Percentiles rank a stretch among this genome's conserved stretches.
Conservation (phyloP, 805 yeast species). For the Starmera dryadoides region DNA sequence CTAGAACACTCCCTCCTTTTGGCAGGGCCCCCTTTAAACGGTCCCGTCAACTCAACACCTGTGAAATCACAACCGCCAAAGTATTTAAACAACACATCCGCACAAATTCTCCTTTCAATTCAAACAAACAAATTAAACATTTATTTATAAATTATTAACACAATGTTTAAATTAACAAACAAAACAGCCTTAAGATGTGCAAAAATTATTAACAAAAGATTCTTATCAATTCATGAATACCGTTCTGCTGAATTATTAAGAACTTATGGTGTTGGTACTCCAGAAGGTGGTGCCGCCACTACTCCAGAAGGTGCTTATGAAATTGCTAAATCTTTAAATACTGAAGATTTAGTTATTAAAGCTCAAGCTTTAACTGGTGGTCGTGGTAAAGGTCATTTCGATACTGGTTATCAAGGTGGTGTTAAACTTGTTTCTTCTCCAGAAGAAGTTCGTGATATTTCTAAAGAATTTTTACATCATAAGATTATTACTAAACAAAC, state of each 20-base stretch:
- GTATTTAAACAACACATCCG: not conserved
- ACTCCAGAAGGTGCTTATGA: conserved; percentile 84
- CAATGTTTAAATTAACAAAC: not conserved
- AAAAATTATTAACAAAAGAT: conserved; percentile 40
- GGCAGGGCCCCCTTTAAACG: no score
- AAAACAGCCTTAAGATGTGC: not conserved
- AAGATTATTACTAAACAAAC: conserved; percentile 96
- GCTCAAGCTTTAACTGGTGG: conserved; percentile 99
- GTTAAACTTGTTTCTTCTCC: conserved; percentile 83
- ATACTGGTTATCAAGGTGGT: conserved; percentile 94
- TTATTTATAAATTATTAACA: not conserved
- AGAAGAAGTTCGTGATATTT: conserved; percentile 79
- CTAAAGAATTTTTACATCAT: conserved; percentile 85
- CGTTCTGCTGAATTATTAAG: conserved; percentile 86
- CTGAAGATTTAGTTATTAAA: conserved; percentile 85
- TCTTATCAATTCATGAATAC: conserved; percentile 88
- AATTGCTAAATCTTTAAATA: conserved; percentile 68
- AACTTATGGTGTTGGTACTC: conserved; percentile 80
- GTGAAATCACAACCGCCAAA: not conserved
- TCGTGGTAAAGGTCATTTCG: conserved; percentile 98
- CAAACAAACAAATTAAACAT: no score
- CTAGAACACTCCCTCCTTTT: no score
- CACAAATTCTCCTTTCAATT: no score
- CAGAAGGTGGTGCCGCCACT: conserved; percentile 85
- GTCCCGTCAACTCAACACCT: no score